Evolutionary conservation across 1,284 basidiomycete genomes (phyloP).

Genomic region (Cutaneotrichosporon cavernicola): DNA sequence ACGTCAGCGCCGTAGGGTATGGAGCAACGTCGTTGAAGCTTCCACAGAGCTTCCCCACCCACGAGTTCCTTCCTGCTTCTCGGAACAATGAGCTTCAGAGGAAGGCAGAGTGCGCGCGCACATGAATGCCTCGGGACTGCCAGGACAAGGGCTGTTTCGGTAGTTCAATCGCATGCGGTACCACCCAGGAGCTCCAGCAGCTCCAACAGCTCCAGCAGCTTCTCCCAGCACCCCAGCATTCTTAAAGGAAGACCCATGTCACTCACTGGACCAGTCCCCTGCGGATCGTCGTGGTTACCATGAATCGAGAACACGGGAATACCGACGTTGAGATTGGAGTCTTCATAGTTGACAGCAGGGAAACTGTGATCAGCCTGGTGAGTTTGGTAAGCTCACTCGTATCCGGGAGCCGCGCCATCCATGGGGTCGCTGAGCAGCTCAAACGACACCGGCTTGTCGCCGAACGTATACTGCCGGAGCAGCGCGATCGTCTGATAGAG

Average conservation of each 20-base stretch:
- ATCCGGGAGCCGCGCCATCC: slow-evolving; percentile 79
- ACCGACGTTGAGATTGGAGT: slow-evolving; percentile 88
- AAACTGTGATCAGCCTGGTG: slow-evolving; percentile 61
- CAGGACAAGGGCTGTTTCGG: too few species aligned
- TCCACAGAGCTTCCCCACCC: slow-evolving; percentile 6
- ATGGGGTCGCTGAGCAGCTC: slow-evolving; percentile 90
- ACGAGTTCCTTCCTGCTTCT: too few species aligned
- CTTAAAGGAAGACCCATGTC: slow-evolving; percentile 36
- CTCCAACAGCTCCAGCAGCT: too few species aligned
- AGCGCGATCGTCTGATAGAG: slow-evolving; percentile 85
- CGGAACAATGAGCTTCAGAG: too few species aligned
- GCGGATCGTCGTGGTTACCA: slow-evolving; percentile 98
- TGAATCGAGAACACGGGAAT: slow-evolving; percentile 99
- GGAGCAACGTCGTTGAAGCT: neutral
- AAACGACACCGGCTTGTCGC: slow-evolving; percentile 78
- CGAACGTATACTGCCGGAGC: slow-evolving; percentile 84
- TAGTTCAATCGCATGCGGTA: too few species aligned
- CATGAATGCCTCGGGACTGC: too few species aligned
- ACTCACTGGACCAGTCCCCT: slow-evolving; percentile 84
- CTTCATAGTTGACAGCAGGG: slow-evolving; percentile 96
- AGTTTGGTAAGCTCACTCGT: slow-evolving; percentile 62
- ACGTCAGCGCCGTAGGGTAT: neutral
- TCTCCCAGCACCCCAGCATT: too few species aligned
- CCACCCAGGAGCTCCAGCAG: too few species aligned
- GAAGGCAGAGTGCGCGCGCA: too few species aligned